These are phyloP conservation scores for Chlamydomonas urium DNA, from an alignment of 139 green algal species.

Conservation along the genomic window DNA sequence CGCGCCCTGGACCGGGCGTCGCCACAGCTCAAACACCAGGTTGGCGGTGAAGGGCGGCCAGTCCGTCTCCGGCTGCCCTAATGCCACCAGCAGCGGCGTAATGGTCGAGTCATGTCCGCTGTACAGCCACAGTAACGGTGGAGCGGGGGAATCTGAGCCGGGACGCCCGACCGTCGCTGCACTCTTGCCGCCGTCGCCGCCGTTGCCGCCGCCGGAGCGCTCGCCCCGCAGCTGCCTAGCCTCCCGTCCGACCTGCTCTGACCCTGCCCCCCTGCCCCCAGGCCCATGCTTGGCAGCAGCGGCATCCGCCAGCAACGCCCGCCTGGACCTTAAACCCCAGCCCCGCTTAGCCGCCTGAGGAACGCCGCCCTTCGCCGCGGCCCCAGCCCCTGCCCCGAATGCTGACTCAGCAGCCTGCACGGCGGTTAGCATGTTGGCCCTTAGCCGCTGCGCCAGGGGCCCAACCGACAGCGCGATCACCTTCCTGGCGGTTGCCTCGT, in stretches of 20 bases:
- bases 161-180: neutral
- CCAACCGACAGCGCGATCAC: conserved; percentile 28
- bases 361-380: no score
- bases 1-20: neutral
- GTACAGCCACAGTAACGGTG: conserved; percentile 46
- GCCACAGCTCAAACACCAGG: conserved; percentile 61
- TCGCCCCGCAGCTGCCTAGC: no score
- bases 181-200: no score
- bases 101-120: conserved; percentile 58
- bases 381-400: neutral
- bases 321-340: no score
- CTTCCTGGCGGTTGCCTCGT: neutral
- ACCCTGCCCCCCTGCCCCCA: no score
- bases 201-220: no score
- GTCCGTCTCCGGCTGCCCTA: conserved; percentile 15
- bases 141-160: no score
- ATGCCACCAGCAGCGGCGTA: conserved; percentile 50
- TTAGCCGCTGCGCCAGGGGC: conserved; percentile 33
- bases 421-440: conserved; percentile 35
- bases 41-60: conserved; percentile 55
- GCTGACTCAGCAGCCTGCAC: conserved; percentile 16
- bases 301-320: no score
- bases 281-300: no score
- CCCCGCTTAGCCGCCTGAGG: no score
- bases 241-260: no score